Percentiles rank a stretch among this genome's conserved stretches.
These are phyloP conservation scores for Fistulifera solaris DNA, from an alignment of 108 stramenopile species.

Conservation along the genomic window DNA sequence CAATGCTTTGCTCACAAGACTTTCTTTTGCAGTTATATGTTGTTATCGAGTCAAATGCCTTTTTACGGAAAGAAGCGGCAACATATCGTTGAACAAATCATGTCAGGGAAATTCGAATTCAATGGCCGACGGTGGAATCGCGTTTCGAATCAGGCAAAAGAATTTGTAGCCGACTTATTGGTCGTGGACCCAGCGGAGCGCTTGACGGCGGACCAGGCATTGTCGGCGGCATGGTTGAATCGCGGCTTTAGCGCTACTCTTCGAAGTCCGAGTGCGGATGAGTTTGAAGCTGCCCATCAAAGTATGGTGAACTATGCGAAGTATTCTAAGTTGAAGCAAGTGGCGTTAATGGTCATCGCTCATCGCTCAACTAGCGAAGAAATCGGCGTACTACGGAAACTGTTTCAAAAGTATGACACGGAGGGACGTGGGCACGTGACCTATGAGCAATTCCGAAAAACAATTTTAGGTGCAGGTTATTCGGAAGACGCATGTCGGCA, in stretches of 20 bases:
- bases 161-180: slow-evolving; percentile 29
- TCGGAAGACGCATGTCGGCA: slow-evolving; percentile 57
- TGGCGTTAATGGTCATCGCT: slow-evolving; percentile 61
- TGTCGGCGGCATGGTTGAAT: slow-evolving; percentile 13
- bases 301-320: slow-evolving; percentile 39
- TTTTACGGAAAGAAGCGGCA: slow-evolving; percentile 52
- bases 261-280: slow-evolving; percentile 23
- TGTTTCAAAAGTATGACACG: slow-evolving; percentile 46
- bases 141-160: slow-evolving; percentile 34
- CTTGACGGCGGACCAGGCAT: slow-evolving; percentile 13
- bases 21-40: too few relatives aligned
- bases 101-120: slow-evolving; percentile 29
- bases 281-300: slow-evolving; percentile 29
- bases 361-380: slow-evolving; percentile 55
- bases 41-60: slow-evolving; percentile 56
- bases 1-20: too few relatives aligned
- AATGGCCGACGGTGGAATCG: slow-evolving; percentile 26
- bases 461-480: slow-evolving; percentile 42
- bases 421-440: slow-evolving; percentile 43
- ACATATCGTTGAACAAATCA: slow-evolving; percentile 35
- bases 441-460: slow-evolving; percentile 54
- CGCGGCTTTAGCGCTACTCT: slow-evolving; percentile 27
- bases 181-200: slow-evolving; percentile 21
- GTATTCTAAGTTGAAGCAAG: slow-evolving; percentile 37
- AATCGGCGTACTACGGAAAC: slow-evolving; percentile 39